These are phyloP conservation scores for Obelidium mucronatum DNA, from an alignment of 192 early-diverging fungal genomes.

Conservation along the genomic window DNA sequence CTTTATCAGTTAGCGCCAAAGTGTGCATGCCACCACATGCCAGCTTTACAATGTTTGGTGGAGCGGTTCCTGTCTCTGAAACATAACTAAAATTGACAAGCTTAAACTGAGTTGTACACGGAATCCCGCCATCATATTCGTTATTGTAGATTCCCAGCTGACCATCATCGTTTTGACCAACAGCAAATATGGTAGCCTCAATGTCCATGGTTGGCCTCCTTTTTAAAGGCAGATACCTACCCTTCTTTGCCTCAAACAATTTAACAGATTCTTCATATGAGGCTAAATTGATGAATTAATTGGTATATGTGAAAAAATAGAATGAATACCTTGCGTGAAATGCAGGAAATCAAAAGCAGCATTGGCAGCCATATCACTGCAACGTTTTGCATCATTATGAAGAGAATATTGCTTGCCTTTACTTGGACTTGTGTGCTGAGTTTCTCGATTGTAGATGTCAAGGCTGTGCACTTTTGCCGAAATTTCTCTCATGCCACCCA, in stretches of 20 bases:
- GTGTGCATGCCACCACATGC: conserved; percentile 33
- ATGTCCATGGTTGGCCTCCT: background rate
- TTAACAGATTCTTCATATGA: conserved; percentile 2
- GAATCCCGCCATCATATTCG: conserved; percentile 21
- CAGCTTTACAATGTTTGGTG: conserved; percentile 10
- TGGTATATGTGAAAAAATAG: background rate
- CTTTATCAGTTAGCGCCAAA: conserved; percentile 13
- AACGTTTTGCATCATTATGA: no score
- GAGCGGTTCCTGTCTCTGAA: background rate
- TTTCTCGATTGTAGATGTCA: background rate
- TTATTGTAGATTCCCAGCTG: conserved; percentile 31
- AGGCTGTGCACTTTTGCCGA: background rate
- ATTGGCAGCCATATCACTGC: no score
- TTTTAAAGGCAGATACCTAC: background rate
- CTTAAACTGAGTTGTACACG: conserved; percentile 32
- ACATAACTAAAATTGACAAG: conserved; percentile 7
- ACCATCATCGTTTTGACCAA: conserved; percentile 42
- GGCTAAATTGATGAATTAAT: background rate
- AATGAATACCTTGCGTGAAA: background rate
- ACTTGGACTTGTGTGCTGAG: background rate
- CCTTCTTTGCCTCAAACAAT: background rate
- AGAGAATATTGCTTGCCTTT: no score
- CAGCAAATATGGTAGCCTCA: background rate
- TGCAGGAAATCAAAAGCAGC: background rate
- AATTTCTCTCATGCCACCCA: background rate